phyloP scores from a whole-genome alignment of 2,329 filamentous ascomycete genomes.

The Monilinia laxa region DNA sequence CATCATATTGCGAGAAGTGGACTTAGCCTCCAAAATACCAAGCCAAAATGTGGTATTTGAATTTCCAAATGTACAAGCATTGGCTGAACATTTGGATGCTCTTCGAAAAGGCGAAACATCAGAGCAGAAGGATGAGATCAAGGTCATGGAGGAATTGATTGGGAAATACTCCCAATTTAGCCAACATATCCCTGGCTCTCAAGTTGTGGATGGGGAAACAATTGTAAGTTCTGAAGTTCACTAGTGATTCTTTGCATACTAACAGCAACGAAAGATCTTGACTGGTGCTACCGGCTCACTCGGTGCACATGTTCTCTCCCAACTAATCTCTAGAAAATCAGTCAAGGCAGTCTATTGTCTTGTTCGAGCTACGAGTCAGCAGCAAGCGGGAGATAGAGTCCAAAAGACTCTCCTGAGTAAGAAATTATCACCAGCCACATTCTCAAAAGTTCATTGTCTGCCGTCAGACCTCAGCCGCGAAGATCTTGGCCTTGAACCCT shows the following conservation, averaged over 20 bases:
- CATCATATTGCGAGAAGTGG: slow-evolving; percentile 51
- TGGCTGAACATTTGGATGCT: slow-evolving; percentile 49
- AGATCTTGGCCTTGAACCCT: slow-evolving; percentile 44
- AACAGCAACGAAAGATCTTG: slow-evolving; percentile 44
- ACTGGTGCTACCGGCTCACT: slow-evolving; percentile 67
- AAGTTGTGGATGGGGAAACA: slow-evolving; percentile 27
- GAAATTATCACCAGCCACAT: slow-evolving; percentile 28
- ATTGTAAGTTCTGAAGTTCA: slow-evolving; percentile 23
- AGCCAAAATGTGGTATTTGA: slow-evolving; percentile 61
- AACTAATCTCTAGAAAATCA: slow-evolving; percentile 46
- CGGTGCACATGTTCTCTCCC: slow-evolving; percentile 58
- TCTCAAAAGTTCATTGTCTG: slow-evolving; percentile 43
- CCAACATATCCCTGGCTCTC: slow-evolving; percentile 27
- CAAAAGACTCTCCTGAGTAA: slow-evolving; percentile 8
- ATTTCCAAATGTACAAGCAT: slow-evolving; percentile 48
- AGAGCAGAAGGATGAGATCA: slow-evolving; percentile 36
- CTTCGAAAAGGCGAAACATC: slow-evolving; percentile 44
- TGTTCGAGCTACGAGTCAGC: slow-evolving; percentile 44
- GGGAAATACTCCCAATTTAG: slow-evolving; percentile 45
- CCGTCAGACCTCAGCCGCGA: slow-evolving; percentile 43
- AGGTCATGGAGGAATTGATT: slow-evolving; percentile 49
- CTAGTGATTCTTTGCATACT: background rate
- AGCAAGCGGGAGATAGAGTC: slow-evolving; percentile 21
- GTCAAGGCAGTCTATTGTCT: slow-evolving; percentile 46
- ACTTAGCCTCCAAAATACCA: slow-evolving; percentile 47